Percentiles rank a stretch among this genome's conserved stretches.
These are phyloP conservation scores for Carex kokanica DNA, from an alignment of 176 grass and related monocot genomes.

Conservation along the genomic window DNA sequence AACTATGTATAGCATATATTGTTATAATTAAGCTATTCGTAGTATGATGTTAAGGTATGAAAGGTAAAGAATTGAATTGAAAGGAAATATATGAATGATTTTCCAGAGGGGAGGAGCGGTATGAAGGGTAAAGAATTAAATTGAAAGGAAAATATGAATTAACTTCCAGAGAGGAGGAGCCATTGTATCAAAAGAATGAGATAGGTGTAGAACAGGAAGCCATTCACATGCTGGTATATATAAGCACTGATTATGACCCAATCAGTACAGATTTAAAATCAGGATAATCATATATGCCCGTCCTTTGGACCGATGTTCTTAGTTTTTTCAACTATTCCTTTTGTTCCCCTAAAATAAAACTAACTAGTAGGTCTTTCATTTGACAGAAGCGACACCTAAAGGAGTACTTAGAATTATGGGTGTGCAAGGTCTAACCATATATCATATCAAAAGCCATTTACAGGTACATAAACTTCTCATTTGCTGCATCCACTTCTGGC, in stretches of 20 bases:
- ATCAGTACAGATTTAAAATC: not conserved
- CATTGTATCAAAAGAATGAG: not conserved
- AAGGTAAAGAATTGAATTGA: not conserved
- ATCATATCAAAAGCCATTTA: constrained; percentile 97
- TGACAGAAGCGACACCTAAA: constrained; percentile 93
- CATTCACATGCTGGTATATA: not conserved
- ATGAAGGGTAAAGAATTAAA: too few relatives aligned
- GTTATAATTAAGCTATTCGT: not conserved
- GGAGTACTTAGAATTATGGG: constrained; percentile 91
- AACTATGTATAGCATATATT: not conserved
- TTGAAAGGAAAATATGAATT: not conserved
- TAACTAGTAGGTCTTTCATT: constrained; percentile 8
- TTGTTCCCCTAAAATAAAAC: not conserved
- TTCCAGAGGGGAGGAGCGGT: not conserved
- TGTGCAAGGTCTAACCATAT: constrained; percentile 80
- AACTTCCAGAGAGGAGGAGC: not conserved
- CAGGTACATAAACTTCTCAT: constrained; percentile 48
- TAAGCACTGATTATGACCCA: not conserved
- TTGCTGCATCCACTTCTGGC: not conserved
- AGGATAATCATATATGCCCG: not conserved
- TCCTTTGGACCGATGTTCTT: not conserved
- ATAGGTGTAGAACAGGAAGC: not conserved
- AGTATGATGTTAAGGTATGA: not conserved
- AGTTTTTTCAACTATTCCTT: not conserved
- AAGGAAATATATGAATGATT: not conserved